Percentiles rank a stretch among this genome's conserved stretches.
These are phyloP conservation scores for Microglena sp. DNA, from an alignment of 139 green algal genomes.

Conservation along the genomic window DNA sequence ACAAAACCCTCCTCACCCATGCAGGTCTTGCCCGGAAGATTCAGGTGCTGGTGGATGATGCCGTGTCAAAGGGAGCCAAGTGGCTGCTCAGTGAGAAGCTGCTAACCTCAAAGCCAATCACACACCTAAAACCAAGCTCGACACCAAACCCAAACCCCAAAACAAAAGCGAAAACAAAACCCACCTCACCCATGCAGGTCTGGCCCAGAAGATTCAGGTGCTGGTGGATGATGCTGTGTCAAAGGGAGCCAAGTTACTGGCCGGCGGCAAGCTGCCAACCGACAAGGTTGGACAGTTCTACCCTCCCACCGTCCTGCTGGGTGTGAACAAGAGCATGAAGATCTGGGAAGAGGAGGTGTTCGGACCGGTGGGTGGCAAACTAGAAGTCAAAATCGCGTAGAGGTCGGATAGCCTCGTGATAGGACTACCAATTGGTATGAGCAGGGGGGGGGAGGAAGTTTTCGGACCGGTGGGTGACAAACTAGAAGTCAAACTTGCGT, in stretches of 20 bases:
- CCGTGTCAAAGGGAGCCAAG: conserved; percentile 68
- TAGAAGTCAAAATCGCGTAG: neutral
- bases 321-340: conserved; percentile 68
- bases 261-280: conserved; percentile 50
- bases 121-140: too few relatives aligned
- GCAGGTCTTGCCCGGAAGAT: conserved; percentile 34
- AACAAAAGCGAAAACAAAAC: too few relatives aligned
- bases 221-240: conserved; percentile 85
- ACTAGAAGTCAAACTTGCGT: too few relatives aligned
- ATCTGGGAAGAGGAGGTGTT: conserved; percentile 96
- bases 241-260: conserved; percentile 66
- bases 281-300: conserved; percentile 75
- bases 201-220: conserved; percentile 69
- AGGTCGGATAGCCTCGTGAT: too few relatives aligned
- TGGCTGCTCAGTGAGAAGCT: too few relatives aligned
- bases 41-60: conserved; percentile 82
- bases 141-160: too few relatives aligned
- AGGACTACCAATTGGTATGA: too few relatives aligned
- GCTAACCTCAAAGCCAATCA: too few relatives aligned
- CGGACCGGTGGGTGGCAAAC: conserved; percentile 77
- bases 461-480: too few relatives aligned
- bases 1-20: too few relatives aligned
- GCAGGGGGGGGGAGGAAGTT: too few relatives aligned
- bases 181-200: conserved; percentile 41
- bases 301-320: conserved; percentile 80